Evolutionary conservation across 345 rosid genomes (phyloP).

Genomic region (Pugionium dolabratum): DNA sequence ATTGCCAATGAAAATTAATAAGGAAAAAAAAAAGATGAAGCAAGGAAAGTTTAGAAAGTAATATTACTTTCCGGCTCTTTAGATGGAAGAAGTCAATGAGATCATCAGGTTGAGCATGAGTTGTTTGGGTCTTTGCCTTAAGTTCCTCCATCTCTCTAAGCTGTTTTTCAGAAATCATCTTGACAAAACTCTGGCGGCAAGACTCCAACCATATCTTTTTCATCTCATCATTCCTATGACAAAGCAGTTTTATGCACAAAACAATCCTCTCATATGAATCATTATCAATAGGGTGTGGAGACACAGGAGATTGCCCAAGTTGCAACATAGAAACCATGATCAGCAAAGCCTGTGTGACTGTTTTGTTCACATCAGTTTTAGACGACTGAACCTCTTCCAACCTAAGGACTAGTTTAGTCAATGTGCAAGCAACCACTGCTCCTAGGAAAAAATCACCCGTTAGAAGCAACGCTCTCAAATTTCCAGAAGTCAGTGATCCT

Average conservation of each 20-base stretch:
- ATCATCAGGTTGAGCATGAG: slow-evolving; percentile 63
- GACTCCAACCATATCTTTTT: slow-evolving; percentile 66
- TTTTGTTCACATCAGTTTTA: slow-evolving; percentile 74
- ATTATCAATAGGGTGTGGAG: slow-evolving; percentile 90
- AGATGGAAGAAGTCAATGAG: slow-evolving; percentile 97
- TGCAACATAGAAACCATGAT: slow-evolving; percentile 91
- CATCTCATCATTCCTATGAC: slow-evolving; percentile 76
- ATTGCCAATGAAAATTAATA: background rate
- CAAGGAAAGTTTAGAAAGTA: slow-evolving; percentile 4
- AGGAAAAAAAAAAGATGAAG: background rate
- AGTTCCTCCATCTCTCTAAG: slow-evolving; percentile 72
- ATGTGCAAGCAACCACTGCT: slow-evolving; percentile 92
- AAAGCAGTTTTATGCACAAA: slow-evolving; percentile 64
- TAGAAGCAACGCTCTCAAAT: slow-evolving; percentile 86
- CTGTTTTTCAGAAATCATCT: slow-evolving; percentile 96
- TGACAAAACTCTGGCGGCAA: slow-evolving; percentile 58
- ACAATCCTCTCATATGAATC: slow-evolving; percentile 52
- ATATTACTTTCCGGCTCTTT: slow-evolving; percentile 87
- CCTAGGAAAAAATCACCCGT: slow-evolving; percentile 97
- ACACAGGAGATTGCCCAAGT: slow-evolving; percentile 84
- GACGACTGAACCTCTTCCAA: slow-evolving; percentile 91
- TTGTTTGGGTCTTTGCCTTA: too few species aligned
- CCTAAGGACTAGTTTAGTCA: slow-evolving; percentile 89
- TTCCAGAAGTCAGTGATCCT: slow-evolving; percentile 65
- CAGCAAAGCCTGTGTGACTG: slow-evolving; percentile 64